Base-by-base conservation (phyloP, 179 eudicot species). In the Monotropa hypopitys region DNA sequence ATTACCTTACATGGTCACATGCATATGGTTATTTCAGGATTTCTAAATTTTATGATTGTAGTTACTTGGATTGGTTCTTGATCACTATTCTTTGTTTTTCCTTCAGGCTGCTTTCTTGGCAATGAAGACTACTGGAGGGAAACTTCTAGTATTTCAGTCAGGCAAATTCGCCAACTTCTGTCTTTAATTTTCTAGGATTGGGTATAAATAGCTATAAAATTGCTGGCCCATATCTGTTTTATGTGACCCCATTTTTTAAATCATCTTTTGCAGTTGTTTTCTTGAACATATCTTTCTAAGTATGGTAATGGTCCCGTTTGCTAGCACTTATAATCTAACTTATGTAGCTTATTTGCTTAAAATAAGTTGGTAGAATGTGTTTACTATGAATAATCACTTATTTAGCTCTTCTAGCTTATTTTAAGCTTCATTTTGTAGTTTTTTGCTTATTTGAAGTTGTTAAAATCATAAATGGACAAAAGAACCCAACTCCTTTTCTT, bases 71-170 rank as follows among this genome's bases (percentile, higher is more conserved):
- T 28, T 61, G 67, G 67, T 28, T 61, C 35, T 61, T 61, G 67
- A 28, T 61, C 38, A 61, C 67, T 33, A 26, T 59, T 59, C 38
- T 4, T 28, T 11, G 23, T 32, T 77, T 10, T 79, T 54, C 68
- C 72, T 80, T 54, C 84, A 94, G 98, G 98, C 94, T 79, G 96
- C 92, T 74, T 94, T 84, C 86, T 75, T 94, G 89, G 98, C 98
- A 54, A 89, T 94, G 96, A 90, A 94, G 85, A 85, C 83, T 82
- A 88, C 91, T 57, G 98, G 98, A 73, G 98, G 98, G 82, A 94
- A 94, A 85, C 89, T 92, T 61, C 85, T 92, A 65, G 98, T 94
- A 67, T 94, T 94, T 80, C 98, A 92, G 80, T 89, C 98, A 79
- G 96, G 98, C 75, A 89, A 86, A 87, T 81, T 80, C 50, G 40